These are phyloP conservation scores for Cadophora malorum DNA, from an alignment of 2,329 filamentous ascomycete species.

Conservation along the genomic window DNA sequence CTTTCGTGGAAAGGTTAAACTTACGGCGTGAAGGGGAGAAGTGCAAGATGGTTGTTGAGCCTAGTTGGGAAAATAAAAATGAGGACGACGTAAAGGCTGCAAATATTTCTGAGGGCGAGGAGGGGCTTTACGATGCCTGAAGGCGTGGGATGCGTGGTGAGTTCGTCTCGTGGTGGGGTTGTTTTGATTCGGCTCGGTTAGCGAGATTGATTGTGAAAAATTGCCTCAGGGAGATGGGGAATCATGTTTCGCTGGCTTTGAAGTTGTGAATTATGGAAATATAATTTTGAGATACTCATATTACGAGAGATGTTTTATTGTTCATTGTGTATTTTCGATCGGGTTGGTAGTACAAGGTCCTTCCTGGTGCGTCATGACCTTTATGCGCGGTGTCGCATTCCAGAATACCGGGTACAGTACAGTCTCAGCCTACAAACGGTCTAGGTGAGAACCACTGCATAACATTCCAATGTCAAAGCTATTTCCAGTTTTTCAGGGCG, in stretches of 20 bases:
- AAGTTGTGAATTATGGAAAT: neutral
- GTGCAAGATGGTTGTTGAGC: constrained; percentile 32
- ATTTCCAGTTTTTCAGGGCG: neutral
- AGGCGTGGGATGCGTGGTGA: neutral
- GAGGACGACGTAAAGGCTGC: constrained; percentile 20
- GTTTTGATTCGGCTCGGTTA: constrained; percentile 1
- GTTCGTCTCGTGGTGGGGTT: neutral
- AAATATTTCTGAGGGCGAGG: neutral
- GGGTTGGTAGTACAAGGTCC: no score
- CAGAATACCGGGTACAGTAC: no score
- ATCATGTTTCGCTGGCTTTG: no score
- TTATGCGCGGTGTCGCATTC: no score
- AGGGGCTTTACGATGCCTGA: neutral
- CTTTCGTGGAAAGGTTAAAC: constrained; percentile 30
- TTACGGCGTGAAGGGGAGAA: constrained; percentile 12
- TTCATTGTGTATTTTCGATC: no score
- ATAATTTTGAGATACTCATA: no score
- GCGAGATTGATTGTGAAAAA: neutral
- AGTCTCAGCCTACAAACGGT: no score
- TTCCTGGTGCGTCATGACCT: no score
- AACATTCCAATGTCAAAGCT: no score
- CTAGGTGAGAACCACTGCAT: no score
- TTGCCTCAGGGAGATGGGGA: neutral
- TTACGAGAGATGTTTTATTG: no score
- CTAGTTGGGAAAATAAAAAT: constrained; percentile 25